Evolutionary conservation across 1,139 yeast genomes (phyloP), one percentile per base, ranked within the genome.

Genomic region (Nakaseomyces delphensis): DNA sequence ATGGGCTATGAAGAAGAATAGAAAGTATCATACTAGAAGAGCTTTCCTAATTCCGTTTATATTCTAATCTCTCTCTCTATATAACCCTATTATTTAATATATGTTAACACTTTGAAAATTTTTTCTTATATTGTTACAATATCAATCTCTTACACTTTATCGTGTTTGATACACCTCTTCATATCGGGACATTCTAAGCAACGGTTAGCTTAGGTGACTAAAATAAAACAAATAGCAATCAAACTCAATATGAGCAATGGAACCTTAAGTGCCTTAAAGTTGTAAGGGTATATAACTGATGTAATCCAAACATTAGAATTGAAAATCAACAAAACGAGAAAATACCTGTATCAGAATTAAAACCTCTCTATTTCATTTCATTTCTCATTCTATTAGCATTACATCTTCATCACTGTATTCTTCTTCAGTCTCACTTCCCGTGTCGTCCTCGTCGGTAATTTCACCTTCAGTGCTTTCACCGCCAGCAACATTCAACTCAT

Each of bases 1-100:
- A 39, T 79, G 85, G 85, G 83, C 83, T 13, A 67, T 69, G 46
- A 74, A 75, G 63, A 78, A 76, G 55, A 77, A 77, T 57, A 69
- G 67, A 61, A 69, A 73, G 52, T 77, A 74, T 53, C 57, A 65
- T 43, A 50, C 63, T 3, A 62, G 50, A 38, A 62, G 63, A 50
- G 62, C 66, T 3, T 65, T 67, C 47, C 49, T 67, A 42, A 58
- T 67, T 32, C 71, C 71, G 35, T 65, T 52, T 42, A 43, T 67
- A n/a, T 57, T 66, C 36, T 66, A 21, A 21, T n/a, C 9, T 33
- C 25, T 23, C 25, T 10, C n/a, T n/a, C n/a, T n/a, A n/a, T n/a
- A n/a, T n/a, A n/a, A n/a, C n/a, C n/a, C n/a, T n/a, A n/a, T n/a
- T n/a, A n/a, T n/a, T n/a, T n/a, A n/a, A n/a, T n/a, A n/a, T n/a